Conservation (phyloP, 164 flowering plant species). For the Sedum album region DNA sequence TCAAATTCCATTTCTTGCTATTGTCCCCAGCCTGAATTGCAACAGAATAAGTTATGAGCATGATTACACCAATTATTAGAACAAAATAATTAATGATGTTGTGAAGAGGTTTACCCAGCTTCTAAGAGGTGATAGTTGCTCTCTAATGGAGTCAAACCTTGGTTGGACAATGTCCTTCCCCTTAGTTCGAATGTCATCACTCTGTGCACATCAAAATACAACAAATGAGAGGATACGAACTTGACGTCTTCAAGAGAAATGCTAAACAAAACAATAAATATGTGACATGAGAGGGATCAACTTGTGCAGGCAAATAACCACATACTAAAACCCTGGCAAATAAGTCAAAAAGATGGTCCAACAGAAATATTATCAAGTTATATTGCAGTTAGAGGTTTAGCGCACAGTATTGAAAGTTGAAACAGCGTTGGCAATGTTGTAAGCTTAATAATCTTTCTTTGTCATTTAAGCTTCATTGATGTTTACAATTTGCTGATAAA, state of each 20-base stretch:
- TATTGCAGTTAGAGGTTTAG: not conserved
- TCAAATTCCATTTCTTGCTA: conserved; percentile 55
- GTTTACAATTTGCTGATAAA: not conserved
- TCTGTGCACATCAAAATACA: conserved; percentile 42
- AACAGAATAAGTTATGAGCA: not conserved
- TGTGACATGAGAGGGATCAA: not conserved
- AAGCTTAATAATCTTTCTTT: not conserved
- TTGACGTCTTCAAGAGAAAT: not conserved
- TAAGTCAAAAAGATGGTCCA: not conserved
- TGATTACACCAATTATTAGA: not conserved
- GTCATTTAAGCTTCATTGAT: not conserved
- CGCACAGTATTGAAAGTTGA: not conserved
- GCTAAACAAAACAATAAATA: not conserved
- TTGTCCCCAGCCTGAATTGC: conserved; percentile 46
- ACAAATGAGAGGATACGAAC: too few relatives aligned
- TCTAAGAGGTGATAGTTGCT: conserved; percentile 49
- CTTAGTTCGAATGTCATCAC: conserved; percentile 50
- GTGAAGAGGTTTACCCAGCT: conserved; percentile 44
- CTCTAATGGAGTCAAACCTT: conserved; percentile 33
- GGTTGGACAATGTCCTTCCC: conserved; percentile 60
- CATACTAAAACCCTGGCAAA: not conserved
- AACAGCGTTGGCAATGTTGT: not conserved
- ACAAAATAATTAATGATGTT: not conserved
- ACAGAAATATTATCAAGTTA: not conserved
- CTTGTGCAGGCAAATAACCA: not conserved